Evolutionary conservation across 768 basidiomycete genomes (phyloP), one percentile per base, ranked within the genome.

Genomic region (Hypholoma sublateritium): DNA sequence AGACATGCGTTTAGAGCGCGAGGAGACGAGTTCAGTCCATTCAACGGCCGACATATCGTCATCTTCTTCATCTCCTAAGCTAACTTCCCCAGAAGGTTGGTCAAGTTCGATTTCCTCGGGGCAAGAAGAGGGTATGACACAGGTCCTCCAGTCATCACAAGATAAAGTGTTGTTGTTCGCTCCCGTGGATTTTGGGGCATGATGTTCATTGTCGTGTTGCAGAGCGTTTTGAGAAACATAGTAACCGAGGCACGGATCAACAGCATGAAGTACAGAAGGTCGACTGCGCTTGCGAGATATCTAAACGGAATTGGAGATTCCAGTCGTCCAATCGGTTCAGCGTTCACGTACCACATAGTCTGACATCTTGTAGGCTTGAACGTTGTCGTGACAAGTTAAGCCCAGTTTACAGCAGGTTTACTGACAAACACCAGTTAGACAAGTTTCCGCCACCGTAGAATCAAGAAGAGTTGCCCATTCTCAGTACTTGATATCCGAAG

Each of bases 221-320:
- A 46, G 19, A 46, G 8, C 44, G 13, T 50, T 28, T 6, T 21
- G 36, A 8, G n/a, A 45, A 11, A 67, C 49, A 57, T 75, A 77
- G 56, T 74, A 76, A 2, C 76, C 73, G 17, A 75, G 65, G 50
- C 74, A 76, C n/a, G 75, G 74, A 56, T 77, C 75, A 34, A 75
- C 59, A 21, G 74, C 72, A n/a, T 62, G 62, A 12, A 35, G 14
- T 22, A 25, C 47, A 6, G 39, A 35, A 13, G 32, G 53, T 25
- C 70, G 67, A 37, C 62, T 69, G 13, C 74, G 70, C 53, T 67
- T 72, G 28, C 69, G 62, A 42, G 59, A 65, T 19, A 71, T 57
- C 72, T 73, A 39, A n/a, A 24, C 22, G 19, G 35, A 32, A 22
- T 45, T n/a, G 41, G 35, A 14, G 9, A 19, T 14, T 22, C 36